Evolutionary conservation across 345 rosid genomes (phyloP).

Genomic region (Murraya koenigii): DNA sequence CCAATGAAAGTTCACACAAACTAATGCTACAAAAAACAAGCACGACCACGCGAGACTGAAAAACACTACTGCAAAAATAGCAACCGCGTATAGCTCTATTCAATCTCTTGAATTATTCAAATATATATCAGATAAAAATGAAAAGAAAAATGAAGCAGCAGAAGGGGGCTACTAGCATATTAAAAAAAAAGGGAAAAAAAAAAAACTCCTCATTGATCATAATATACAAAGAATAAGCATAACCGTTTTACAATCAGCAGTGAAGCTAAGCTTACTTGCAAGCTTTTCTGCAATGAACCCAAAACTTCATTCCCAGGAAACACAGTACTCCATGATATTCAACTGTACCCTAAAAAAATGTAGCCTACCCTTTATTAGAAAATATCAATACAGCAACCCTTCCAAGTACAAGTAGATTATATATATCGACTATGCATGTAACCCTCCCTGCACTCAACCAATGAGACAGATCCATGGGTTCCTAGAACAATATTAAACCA

Average conservation of each 20-base stretch:
- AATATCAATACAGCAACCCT: constrained; percentile 4
- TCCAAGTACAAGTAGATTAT: not conserved
- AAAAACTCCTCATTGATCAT: not conserved
- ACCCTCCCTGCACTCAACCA: constrained; percentile 7
- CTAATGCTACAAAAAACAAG: too few relatives aligned
- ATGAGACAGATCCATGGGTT: constrained; percentile 10
- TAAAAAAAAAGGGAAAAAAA: not conserved
- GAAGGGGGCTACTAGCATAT: not conserved
- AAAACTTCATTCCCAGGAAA: constrained; percentile 12
- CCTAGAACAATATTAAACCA: not conserved
- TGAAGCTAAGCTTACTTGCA: not conserved
- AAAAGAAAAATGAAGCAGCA: too few relatives aligned
- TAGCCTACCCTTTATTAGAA: constrained; percentile 10
- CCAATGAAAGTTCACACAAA: too few relatives aligned
- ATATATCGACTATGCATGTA: constrained; percentile 4
- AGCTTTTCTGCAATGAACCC: constrained; percentile 11
- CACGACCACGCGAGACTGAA: too few relatives aligned
- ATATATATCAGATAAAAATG: too few relatives aligned
- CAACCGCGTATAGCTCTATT: too few relatives aligned
- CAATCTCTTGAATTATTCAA: too few relatives aligned
- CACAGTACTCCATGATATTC: not conserved
- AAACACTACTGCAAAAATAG: too few relatives aligned
- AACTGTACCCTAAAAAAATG: not conserved
- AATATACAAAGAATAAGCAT: constrained; percentile 22
- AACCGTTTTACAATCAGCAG: constrained; percentile 23